Conservation (phyloP, 495 filamentous ascomycete species). For the Aspergillus sclerotiicarbonarius region DNA sequence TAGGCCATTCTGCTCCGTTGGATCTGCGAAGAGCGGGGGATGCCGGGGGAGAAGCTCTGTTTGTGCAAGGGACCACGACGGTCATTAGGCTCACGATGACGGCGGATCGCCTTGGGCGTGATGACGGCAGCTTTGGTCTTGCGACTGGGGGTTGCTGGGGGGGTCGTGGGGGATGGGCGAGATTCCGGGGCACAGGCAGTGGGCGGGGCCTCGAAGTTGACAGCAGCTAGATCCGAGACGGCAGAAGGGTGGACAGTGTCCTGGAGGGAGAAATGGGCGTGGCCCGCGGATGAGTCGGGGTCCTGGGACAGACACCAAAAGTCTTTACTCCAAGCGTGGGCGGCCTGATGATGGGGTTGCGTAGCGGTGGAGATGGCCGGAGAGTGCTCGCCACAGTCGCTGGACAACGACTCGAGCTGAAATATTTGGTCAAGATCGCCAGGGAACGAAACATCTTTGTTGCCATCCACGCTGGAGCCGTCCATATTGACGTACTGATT, state of each 20-base stretch:
- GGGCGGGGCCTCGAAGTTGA: constrained; percentile 36
- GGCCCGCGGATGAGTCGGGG: constrained; percentile 26
- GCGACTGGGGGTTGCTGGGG: constrained; percentile 41
- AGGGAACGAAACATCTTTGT: constrained; percentile 45
- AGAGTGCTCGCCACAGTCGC: constrained; percentile 47
- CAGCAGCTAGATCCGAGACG: constrained; percentile 32
- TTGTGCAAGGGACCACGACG: constrained; percentile 38
- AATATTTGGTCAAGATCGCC: constrained; percentile 47
- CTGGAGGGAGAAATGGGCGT: constrained; percentile 34
- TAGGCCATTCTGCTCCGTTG: constrained; percentile 45
- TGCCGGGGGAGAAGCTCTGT: constrained; percentile 44
- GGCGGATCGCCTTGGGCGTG: constrained; percentile 43
- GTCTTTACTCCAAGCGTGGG: constrained; percentile 41
- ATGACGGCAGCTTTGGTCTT: constrained; percentile 38
- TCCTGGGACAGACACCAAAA: constrained; percentile 40
- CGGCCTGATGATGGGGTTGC: constrained; percentile 34
- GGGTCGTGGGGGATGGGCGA: constrained; percentile 41
- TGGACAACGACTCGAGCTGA: constrained; percentile 40
- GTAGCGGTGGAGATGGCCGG: constrained; percentile 38
- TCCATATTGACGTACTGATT: constrained; percentile 53
- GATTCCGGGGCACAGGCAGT: constrained; percentile 12
- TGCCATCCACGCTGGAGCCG: constrained; percentile 36
- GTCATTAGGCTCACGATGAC: constrained; percentile 43
- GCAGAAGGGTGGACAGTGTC: constrained; percentile 42
- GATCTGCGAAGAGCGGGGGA: constrained; percentile 39